These are phyloP conservation scores for Lipomyces mesembrius DNA, from an alignment of 805 yeast species.

Conservation along the genomic window DNA sequence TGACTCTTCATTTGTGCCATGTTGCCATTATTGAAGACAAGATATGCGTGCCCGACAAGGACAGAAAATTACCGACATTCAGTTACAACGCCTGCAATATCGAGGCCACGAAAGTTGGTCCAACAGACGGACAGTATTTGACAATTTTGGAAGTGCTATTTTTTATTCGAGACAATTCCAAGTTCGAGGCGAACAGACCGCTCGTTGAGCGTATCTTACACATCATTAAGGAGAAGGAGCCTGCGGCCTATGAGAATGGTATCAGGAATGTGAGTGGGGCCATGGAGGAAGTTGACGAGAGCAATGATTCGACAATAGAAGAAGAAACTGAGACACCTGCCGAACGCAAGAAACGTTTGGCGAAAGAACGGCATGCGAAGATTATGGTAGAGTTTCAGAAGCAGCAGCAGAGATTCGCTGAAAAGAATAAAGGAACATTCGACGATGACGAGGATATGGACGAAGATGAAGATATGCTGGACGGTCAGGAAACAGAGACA, in stretches of 20 bases:
- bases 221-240: slow-evolving; percentile 32
- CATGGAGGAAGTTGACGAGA: slow-evolving; percentile 4
- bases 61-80: slow-evolving; percentile 21
- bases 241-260: slow-evolving; percentile 38
- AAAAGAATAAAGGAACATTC: slow-evolving; percentile 51
- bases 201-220: slow-evolving; percentile 32
- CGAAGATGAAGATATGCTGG: slow-evolving; percentile 27
- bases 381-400: slow-evolving; percentile 77
- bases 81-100: slow-evolving; percentile 22
- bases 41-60: slow-evolving; percentile 38
- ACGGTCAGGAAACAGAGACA: slow-evolving; percentile 33
- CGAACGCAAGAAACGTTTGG: slow-evolving; percentile 67
- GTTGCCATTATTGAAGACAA: slow-evolving; percentile 56
- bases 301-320: slow-evolving; percentile 39
- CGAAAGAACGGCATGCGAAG: slow-evolving; percentile 69
- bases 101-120: slow-evolving; percentile 13
- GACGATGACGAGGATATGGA: slow-evolving; percentile 49
- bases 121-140: slow-evolving; percentile 19
- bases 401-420: slow-evolving; percentile 78
- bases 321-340: slow-evolving; percentile 48
- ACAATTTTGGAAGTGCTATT: slow-evolving; percentile 31
- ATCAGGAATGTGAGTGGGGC: slow-evolving; percentile 12
- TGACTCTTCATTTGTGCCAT: slow-evolving; percentile 70
- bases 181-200: slow-evolving; percentile 20
- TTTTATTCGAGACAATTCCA: slow-evolving; percentile 8